Percentiles rank a stretch among this genome's conserved stretches.
Evolutionary conservation across 169 alveolate genomes (phyloP).

Genomic region (Perkinsus chesapeaki): DNA sequence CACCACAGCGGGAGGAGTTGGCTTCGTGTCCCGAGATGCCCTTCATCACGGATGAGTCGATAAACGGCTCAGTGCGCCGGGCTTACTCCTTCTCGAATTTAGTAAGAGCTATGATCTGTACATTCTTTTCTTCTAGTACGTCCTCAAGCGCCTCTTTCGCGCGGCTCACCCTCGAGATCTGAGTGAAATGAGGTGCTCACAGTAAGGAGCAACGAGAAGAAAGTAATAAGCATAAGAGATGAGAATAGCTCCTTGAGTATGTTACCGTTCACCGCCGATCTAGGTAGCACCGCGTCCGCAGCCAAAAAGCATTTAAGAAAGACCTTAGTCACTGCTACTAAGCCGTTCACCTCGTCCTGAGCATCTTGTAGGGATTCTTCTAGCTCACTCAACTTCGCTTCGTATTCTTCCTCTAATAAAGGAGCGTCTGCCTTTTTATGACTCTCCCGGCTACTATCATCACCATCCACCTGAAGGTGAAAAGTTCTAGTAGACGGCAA

Average conservation of each 20-base stretch:
- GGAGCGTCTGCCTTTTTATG: background rate
- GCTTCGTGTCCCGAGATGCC: too few species aligned
- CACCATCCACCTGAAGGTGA: background rate
- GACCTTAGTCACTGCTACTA: background rate
- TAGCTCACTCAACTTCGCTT: background rate
- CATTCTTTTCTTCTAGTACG: background rate
- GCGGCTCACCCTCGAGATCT: background rate
- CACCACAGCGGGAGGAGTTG: too few species aligned
- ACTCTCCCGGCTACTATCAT: background rate
- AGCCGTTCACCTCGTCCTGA: background rate
- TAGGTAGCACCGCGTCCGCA: background rate
- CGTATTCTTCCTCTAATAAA: background rate
- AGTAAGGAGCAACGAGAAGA: background rate
- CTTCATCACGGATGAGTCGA: too few species aligned
- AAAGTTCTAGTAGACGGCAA: background rate
- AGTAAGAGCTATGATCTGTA: background rate
- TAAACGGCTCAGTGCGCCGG: too few species aligned
- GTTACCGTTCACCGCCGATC: too few species aligned
- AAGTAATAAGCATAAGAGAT: background rate
- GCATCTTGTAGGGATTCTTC: background rate
- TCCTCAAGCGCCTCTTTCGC: background rate
- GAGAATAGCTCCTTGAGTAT: too few species aligned
- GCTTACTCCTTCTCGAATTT: background rate
- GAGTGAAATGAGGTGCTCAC: background rate
- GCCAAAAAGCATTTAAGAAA: background rate